Evolutionary conservation across 2,329 filamentous ascomycete genomes (phyloP), one percentile per base, ranked within the genome.

Genomic region (Chlorencoelia australis): DNA sequence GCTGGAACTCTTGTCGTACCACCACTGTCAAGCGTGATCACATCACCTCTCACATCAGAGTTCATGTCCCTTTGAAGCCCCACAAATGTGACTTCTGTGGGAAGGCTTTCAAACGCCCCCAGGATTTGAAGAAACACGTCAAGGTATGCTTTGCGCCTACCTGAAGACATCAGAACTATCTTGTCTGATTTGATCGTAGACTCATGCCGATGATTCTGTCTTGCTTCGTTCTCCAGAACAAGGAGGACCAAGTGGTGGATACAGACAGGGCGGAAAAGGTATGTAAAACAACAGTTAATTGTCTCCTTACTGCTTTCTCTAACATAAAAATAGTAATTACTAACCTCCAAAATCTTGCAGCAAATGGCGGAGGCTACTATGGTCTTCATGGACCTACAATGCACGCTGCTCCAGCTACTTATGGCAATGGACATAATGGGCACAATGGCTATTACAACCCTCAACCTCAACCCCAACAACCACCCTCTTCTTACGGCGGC

Each of bases 31-130:
- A 98, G 73, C 86, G 91, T 54, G 91, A 96, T 56, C 91, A 98
- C 66, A 98, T 98, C 63, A 98, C 91, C 33, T 96, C 91, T 33
- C 91, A 98, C 64, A 95, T 98, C 53, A 85, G 91, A 47, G 91
- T 96, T 36, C 91, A 98, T 60, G 89, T 98, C n/a, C 91, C 91
- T 1, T 69, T 98, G 43, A 98, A 98, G 72, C 91, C 91, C 49
- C 91, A 98, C 69, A 96, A 95, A 65, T 98, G 91, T 62, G 88
- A 95, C 59, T 94, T 95, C 65, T 98, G 91, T 58, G 86, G 86
- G 58, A 98, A 98, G 69, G 88, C 88, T 2, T 98, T 98, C 73
- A 98, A 98, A 75, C 83, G 91, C 21, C 91, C 91, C 2, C 91
- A 98, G 66, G 91, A 98, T 67, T 63, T 98, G 54, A 96, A 98